Percentiles rank a stretch among this genome's conserved stretches.
phyloP scores from a whole-genome alignment of 2,329 filamentous ascomycete genomes.

The Aspergillus bombycis region DNA sequence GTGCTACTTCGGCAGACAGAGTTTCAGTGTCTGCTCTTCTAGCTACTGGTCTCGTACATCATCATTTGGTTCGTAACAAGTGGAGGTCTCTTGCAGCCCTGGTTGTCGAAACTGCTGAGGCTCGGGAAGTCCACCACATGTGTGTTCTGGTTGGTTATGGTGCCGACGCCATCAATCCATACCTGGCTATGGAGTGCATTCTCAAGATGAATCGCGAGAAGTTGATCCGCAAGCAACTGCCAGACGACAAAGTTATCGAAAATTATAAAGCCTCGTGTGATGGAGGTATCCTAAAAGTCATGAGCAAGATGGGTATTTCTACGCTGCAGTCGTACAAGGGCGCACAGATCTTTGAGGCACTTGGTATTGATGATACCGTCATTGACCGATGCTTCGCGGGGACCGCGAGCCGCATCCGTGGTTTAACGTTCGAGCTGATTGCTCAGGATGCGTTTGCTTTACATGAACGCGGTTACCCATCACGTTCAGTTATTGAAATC shows the following conservation, averaged over 20 bases:
- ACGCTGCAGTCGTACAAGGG: constrained; percentile 96
- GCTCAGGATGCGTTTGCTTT: constrained; percentile 93
- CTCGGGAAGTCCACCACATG: constrained; percentile 97
- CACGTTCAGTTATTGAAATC: constrained; percentile 73
- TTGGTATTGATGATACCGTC: constrained; percentile 88
- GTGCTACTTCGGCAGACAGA: constrained; percentile 78
- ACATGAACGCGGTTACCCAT: constrained; percentile 90
- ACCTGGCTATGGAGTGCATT: constrained; percentile 94
- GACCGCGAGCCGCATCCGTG: constrained; percentile 91
- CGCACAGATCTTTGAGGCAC: constrained; percentile 94
- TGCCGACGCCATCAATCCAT: constrained; percentile 91
- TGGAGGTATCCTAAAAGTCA: constrained; percentile 95
- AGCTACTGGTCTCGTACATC: constrained; percentile 91
- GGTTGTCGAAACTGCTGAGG: constrained; percentile 89
- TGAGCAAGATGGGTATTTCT: constrained; percentile 99
- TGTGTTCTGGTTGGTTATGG: constrained; percentile 96
- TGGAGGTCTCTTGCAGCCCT: constrained; percentile 89
- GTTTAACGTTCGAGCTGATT: constrained; percentile 90
- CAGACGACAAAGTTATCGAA: constrained; percentile 78
- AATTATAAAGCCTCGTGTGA: constrained; percentile 98
- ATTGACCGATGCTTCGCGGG: constrained; percentile 94
- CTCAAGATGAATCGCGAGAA: constrained; percentile 94
- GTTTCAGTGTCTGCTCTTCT: constrained; percentile 84
- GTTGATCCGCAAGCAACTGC: constrained; percentile 86
- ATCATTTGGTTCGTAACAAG: constrained; percentile 93